Base-by-base conservation (phyloP, 1,284 basidiomycete species). In the Boletus mariae region DNA sequence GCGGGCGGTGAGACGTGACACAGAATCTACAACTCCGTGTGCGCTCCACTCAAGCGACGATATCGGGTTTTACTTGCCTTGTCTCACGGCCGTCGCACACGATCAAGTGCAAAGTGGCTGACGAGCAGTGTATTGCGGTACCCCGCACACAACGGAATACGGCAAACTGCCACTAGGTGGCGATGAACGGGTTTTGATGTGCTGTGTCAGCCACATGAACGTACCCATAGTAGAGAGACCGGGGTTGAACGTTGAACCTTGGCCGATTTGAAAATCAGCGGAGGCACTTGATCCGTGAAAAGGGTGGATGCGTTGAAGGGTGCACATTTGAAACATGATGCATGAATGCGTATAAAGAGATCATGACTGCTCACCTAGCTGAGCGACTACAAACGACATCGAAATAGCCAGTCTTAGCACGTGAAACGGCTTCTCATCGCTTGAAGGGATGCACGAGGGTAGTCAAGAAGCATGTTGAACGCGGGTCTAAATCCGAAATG, bases 61-160 rank as follows among this genome's bases (percentile, higher is more conserved):
- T 0, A 31, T 6, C 15, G 10, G 13, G 12, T 51, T 20, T 37
- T 4, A 45, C 28, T 31, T 54, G 31, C 32, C n/a, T 45, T 9
- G 11, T 12, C 7, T 5, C 29, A 29, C 31, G 31, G 32, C 34
- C 34, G 5, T 45, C 5, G 51, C 52, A 61, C 5, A 37, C 29
- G 44, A 55, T 67, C 29, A 55, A 35, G 20, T 61, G 68, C 0
- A 54, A 70, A 69, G 48, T 71, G 59, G 49, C 58, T 73, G 35
- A 61, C 66, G 28, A 73, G 61, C 2, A 72, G 47, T 26, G 66
- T 69, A 53, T 68, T 70, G 45, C 66, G 61, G 46, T 72, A 70
- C 29, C 71, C 57, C 34, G 67, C 60, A 45, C 69, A 67, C 28
- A 71, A 53, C 11, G 71, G 67, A 32, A 37, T 63, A 68, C 23